Evolutionary conservation across 1,139 yeast genomes (phyloP).

Genomic region (Blastobotrys malaysiensis): DNA sequence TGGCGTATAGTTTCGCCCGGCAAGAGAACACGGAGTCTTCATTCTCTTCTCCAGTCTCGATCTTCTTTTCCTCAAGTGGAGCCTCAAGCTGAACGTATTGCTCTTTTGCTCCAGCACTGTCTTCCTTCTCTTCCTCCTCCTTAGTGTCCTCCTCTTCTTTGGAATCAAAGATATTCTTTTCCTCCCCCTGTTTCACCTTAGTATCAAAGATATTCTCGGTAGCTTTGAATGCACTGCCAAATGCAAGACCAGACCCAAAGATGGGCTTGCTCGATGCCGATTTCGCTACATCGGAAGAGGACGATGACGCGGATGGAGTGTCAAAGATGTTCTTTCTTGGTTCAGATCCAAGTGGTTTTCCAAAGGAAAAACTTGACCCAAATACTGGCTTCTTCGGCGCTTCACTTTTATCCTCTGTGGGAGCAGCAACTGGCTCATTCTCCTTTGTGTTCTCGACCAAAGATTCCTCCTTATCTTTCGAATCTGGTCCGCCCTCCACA

Average conservation of each 20-base stretch:
- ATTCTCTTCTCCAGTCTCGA: slow-evolving; percentile 86
- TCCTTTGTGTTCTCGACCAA: slow-evolving; percentile 1
- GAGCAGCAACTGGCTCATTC: slow-evolving; percentile 5
- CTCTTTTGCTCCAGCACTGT: slow-evolving; percentile 7
- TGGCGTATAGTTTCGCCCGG: slow-evolving; percentile 74
- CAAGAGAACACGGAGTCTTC: slow-evolving; percentile 66
- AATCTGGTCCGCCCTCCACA: slow-evolving; percentile 3
- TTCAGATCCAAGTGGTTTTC: slow-evolving; percentile 20
- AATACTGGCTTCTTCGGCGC: slow-evolving; percentile 13
- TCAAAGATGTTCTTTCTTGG: slow-evolving; percentile 7
- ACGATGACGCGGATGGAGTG: neutral
- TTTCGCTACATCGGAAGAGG: slow-evolving; percentile 1
- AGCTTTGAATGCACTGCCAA: slow-evolving; percentile 14
- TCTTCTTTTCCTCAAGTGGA: slow-evolving; percentile 41
- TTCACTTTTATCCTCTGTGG: slow-evolving; percentile 3
- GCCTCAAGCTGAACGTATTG: slow-evolving; percentile 25
- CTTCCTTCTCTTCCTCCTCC: slow-evolving; percentile 9
- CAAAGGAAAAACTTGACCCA: slow-evolving; percentile 27
- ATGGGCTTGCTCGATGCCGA: slow-evolving; percentile 7
- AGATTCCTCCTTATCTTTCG: slow-evolving; percentile 2
- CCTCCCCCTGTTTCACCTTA: slow-evolving; percentile 3
- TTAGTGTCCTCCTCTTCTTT: slow-evolving; percentile 10
- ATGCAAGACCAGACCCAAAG: slow-evolving; percentile 16
- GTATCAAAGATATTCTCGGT: slow-evolving; percentile 10
- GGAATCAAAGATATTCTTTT: slow-evolving; percentile 10